Evolutionary conservation across 768 basidiomycete genomes (phyloP).

Genomic region (Solioccasus polychromus): DNA sequence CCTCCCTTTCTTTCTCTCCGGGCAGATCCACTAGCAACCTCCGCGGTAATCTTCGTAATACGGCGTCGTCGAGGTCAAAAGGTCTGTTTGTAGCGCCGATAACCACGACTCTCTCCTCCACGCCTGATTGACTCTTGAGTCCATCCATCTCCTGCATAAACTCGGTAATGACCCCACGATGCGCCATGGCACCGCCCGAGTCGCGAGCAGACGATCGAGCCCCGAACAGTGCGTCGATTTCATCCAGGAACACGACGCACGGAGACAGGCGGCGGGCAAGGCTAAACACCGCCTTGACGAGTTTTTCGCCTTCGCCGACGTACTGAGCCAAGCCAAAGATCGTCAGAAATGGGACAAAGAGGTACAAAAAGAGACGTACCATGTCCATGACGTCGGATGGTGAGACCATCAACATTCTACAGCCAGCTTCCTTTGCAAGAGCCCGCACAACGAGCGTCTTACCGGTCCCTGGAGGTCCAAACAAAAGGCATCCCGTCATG

Average conservation of each 20-base stretch:
- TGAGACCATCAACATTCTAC: conserved; percentile 86
- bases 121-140: conserved; percentile 52
- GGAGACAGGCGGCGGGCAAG: conserved; percentile 84
- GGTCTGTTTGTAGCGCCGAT: conserved; percentile 94
- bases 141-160: conserved; percentile 99
- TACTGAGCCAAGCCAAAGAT: conserved; percentile 46
- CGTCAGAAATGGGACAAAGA: conserved; percentile 1
- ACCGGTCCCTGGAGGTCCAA: conserved; percentile 92
- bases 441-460: conserved; percentile 90
- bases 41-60: conserved; percentile 83
- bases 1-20: conserved; percentile 79
- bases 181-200: conserved; percentile 76
- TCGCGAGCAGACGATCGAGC: conserved; percentile 77
- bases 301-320: conserved; percentile 86
- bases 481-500: conserved; percentile 88
- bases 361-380: conserved; percentile 43
- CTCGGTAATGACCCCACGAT: conserved; percentile 85
- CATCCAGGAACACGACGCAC: conserved; percentile 92
- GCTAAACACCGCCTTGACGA: conserved; percentile 85
- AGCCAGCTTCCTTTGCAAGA: conserved; percentile 90
- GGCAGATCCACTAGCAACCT: conserved; percentile 87
- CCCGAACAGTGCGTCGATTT: conserved; percentile 91
- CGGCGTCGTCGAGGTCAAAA: conserved; percentile 89
- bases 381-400: conserved; percentile 97
- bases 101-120: conserved; percentile 80